These are phyloP conservation scores for Penicillium canariense DNA, from an alignment of 495 filamentous ascomycete genomes.

Conservation along the genomic window DNA sequence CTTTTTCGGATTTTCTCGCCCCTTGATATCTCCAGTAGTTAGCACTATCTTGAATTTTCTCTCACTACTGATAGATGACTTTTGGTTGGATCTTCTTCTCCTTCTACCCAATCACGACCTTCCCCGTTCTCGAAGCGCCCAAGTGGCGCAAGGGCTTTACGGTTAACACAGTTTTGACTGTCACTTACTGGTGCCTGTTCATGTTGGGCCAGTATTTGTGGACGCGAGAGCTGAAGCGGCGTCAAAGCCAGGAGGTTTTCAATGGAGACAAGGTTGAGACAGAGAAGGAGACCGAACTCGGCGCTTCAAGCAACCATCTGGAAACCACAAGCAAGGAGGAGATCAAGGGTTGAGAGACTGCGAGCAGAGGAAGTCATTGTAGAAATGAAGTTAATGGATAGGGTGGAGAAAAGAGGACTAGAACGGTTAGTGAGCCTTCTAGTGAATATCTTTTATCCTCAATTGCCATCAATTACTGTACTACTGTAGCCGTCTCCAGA, in stretches of 20 bases:
- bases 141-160: slow-evolving; percentile 19
- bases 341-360: background rate
- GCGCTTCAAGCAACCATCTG: background rate
- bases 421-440: background rate
- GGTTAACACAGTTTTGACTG: slow-evolving; percentile 17
- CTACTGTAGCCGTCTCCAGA: background rate
- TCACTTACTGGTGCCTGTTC: slow-evolving; percentile 14
- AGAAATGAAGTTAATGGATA: background rate
- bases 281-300: background rate
- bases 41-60: background rate
- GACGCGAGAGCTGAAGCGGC: slow-evolving; percentile 11
- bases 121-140: slow-evolving; percentile 18
- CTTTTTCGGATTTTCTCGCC: background rate
- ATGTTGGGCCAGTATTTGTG: slow-evolving; percentile 19
- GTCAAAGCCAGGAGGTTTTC: slow-evolving; percentile 4
- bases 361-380: background rate
- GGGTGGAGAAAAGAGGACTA: background rate
- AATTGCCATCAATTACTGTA: background rate
- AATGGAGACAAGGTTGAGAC: background rate
- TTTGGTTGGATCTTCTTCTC: slow-evolving; percentile 20
- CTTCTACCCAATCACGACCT: slow-evolving; percentile 20
- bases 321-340: background rate
- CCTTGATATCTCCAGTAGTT: background rate
- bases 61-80: slow-evolving; percentile 11
- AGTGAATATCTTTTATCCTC: background rate